Base-by-base conservation (phyloP, 805 yeast species). In the Yarrowia keelungensis region DNA sequence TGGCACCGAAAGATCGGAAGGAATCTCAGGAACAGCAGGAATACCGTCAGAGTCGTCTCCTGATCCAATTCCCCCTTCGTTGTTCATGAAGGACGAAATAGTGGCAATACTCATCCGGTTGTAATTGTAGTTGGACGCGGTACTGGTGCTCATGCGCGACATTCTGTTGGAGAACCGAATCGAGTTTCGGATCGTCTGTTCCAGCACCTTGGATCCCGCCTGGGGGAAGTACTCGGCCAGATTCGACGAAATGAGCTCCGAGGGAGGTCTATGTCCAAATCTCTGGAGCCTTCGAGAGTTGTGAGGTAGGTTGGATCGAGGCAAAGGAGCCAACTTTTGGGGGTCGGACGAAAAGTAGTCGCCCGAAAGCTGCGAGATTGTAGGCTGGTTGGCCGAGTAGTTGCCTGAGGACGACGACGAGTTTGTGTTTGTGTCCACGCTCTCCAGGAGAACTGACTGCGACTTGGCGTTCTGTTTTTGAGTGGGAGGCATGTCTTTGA, bases 211-310 rank as follows among this genome's bases (percentile, higher is more conserved):
- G 65, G 87, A 85, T 32, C 86, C 88, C 0, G 97, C 88, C 47
- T 88, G 89, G 0, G 99, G 99, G 82, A 95, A 95, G 77, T 91
- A 94, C 71, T 93, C 97, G 1, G 92, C 89, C 71, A 94, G 80
- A 75, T 94, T 92, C 1, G 93, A 87, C 1, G 98, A 91, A 70
- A 94, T 95, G 73, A 93, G 84, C 75, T 92, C 97, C 70, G 95
- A 88, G 0, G 98, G 93, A 8, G 99, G 99, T 74, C 99, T 83
- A 77, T 91, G 97, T 32, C 96, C 96, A 10, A 73, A 71, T 14
- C 67, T 5, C 39, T 62, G 67, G 2, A 62, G 45, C 3, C 67
- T 19, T 8, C 67, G 43, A 14, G 67, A 62, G 11, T 47, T 62
- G 45, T 36, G 56, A 12, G 67, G 56, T 7, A 62, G 53, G 36